Evolutionary conservation across 169 alveolate genomes (phyloP), one percentile per base, ranked within the genome.

Genomic region (Blepharisma undulans): DNA sequence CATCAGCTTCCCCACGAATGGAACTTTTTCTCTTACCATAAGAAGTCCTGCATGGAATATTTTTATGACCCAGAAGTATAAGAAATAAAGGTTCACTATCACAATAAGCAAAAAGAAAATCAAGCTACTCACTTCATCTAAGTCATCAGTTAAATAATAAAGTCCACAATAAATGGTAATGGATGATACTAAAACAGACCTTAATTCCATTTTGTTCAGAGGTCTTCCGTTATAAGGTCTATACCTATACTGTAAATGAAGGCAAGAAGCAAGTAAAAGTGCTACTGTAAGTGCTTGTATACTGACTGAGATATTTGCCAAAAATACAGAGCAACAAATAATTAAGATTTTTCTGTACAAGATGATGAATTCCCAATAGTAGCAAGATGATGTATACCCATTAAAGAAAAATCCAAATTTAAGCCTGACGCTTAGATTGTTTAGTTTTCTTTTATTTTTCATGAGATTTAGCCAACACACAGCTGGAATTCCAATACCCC

Each of bases 291-390:
- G 91, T 4, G 95, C 96, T 90, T 93, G 88, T 2, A 91, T 84
- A 16, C 77, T 81, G 32, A 76, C 87, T 89, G 95, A 93, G 8
- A 72, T 22, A 21, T 27, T n/a, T 14, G 61, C 22, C 14, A 93
- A 72, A 77, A 91, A 91, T n/a, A 93, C 95, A 5, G 94, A 91
- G 12, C 87, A 77, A 88, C 76, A 79, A 0, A 89, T 89, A 14
- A 93, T 84, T 22, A 87, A 30, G 4, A 93, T 89, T 76, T 93
- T 93, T 77, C 96, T 71, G 22, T 87, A 87, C 90, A 93, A 76
- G 19, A 87, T 92, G 14, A 93, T 90, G 12, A 81, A 79, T 89
- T 93, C 96, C 95, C 96, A 93, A 61, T 59, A 93, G 48, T 59
- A 93, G 74, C 66, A 84, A 2, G 84, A 27, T 12, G 34, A 18